Evolutionary conservation across 495 filamentous ascomycete species (phyloP), one percentile per base, ranked within the genome.

Genomic region (Trichoderma erinaceum): DNA sequence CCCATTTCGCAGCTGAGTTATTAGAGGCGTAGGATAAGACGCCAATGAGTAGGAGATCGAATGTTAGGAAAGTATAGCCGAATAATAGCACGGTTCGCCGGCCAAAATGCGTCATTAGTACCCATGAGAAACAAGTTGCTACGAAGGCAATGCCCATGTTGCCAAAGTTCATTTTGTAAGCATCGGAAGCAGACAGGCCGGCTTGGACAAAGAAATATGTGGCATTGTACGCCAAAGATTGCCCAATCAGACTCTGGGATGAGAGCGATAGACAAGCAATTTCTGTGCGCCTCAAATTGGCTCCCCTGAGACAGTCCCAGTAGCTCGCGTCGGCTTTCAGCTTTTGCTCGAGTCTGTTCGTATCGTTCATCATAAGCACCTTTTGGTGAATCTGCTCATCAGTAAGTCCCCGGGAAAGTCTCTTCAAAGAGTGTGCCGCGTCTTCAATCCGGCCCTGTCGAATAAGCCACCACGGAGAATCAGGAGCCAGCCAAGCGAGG

Each of bases 311-410:
- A 70, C 84, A 84, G 68, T 89, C 87, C 23, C 82, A 44, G 69
- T 88, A 88, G 61, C 76, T 82, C 11, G 86, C 80, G n/a, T 84
- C 83, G 6, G 75, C 75, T 21, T 78, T 81, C 64, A 83, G 78
- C 52, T 83, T 80, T 66, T 82, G 79, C 73, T 91, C 88, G 18
- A 89, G 73, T 10, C 83, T 83, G 23, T 86, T 86, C 25, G 87
- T 89, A 72, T 89, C 86, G 38, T 83, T 79, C 86, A 90, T 90
- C 87, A 90, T 89, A 50, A 87, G 81, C 66, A 90, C 79, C 18
- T 52, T 63, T 18, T 52, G 38, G 11, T 29, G 3, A n/a, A 41
- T 41, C 32, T 67, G 38, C 32, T 41, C 23, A 52, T 41, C 66
- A 38, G 32, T 41, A 13, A 23, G 21, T n/a, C 50, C 48, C 1